These are phyloP conservation scores for Polychytrium aggregatum DNA, from an alignment of 192 early-diverging fungal genomes.

Conservation along the genomic window DNA sequence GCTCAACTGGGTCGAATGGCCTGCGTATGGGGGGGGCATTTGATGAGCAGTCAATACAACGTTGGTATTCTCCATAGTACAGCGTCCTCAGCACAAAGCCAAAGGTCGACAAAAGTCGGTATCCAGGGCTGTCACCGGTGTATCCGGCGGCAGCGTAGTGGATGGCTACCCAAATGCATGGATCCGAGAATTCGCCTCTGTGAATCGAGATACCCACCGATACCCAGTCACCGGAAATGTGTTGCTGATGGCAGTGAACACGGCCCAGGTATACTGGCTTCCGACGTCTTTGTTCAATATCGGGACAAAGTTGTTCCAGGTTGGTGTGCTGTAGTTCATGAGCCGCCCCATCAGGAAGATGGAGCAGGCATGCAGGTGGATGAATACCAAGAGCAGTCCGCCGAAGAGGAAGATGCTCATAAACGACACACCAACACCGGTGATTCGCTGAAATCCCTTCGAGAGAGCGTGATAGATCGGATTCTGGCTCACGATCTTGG, in stretches of 20 bases:
- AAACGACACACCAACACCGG: conserved; percentile 27
- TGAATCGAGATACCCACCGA: conserved; percentile 19
- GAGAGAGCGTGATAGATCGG: conserved; percentile 11
- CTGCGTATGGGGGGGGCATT: no score
- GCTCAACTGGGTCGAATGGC: conserved; percentile 18
- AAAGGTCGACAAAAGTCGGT: no score
- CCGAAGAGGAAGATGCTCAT: conserved; percentile 25
- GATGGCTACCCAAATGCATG: neutral
- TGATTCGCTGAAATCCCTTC: conserved; percentile 4
- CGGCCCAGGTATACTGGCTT: conserved; percentile 26
- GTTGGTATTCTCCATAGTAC: no score
- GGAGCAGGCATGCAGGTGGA: conserved; percentile 29
- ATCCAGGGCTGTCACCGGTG: no score
- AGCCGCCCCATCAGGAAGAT: conserved; percentile 23
- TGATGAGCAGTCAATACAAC: no score
- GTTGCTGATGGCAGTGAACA: conserved; percentile 29
- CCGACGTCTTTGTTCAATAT: conserved; percentile 8
- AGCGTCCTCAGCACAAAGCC: no score
- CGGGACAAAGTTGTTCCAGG: conserved; percentile 11
- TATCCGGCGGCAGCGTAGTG: no score
- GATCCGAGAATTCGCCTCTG: neutral
- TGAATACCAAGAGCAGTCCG: conserved; percentile 15
- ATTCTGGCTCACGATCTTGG: conserved; percentile 12
- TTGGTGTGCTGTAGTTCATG: conserved; percentile 4
- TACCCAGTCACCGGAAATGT: conserved; percentile 28